A percentile compares a stretch with the other conserved stretches of the same genome.
phyloP scores from a whole-genome alignment of 768 basidiomycete species.

The Mycena leptocephala region DNA sequence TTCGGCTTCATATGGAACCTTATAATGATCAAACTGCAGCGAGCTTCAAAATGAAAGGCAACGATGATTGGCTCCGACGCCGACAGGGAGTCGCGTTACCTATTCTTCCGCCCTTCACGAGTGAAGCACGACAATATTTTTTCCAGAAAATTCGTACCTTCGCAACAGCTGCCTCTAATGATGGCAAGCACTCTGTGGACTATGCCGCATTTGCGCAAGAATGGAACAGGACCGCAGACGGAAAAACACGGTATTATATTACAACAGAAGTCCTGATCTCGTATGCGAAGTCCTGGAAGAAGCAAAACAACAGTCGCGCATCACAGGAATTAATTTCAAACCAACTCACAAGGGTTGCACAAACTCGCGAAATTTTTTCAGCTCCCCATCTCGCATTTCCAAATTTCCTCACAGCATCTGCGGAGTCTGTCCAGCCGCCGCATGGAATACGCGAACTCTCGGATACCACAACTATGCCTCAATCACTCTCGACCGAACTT shows the following conservation, averaged over 20 bases:
- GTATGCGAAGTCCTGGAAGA: background rate
- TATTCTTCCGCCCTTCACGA: background rate
- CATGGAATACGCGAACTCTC: too few species aligned
- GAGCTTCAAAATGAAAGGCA: background rate
- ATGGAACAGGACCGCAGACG: constrained; percentile 22
- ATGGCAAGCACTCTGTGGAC: background rate
- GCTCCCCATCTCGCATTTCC: too few species aligned
- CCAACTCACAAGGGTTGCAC: too few species aligned
- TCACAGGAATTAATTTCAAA: too few species aligned
- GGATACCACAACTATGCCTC: too few species aligned
- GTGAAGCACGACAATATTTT: constrained; percentile 6
- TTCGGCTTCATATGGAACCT: constrained; percentile 4
- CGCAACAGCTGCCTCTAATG: background rate
- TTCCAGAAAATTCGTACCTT: background rate
- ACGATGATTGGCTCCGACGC: constrained; percentile 17
- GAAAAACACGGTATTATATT: constrained; percentile 2
- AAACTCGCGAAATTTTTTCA: too few species aligned
- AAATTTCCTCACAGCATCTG: too few species aligned
- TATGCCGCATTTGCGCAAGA: constrained; percentile 4
- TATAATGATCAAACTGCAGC: background rate
- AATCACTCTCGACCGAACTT: too few species aligned
- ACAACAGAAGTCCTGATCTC: background rate
- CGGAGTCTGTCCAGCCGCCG: too few species aligned
- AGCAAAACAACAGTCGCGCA: background rate
- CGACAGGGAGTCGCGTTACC: constrained; percentile 16